phyloP scores from a whole-genome alignment of 805 yeast genomes.

The Saccharomycopsis sp. region DNA sequence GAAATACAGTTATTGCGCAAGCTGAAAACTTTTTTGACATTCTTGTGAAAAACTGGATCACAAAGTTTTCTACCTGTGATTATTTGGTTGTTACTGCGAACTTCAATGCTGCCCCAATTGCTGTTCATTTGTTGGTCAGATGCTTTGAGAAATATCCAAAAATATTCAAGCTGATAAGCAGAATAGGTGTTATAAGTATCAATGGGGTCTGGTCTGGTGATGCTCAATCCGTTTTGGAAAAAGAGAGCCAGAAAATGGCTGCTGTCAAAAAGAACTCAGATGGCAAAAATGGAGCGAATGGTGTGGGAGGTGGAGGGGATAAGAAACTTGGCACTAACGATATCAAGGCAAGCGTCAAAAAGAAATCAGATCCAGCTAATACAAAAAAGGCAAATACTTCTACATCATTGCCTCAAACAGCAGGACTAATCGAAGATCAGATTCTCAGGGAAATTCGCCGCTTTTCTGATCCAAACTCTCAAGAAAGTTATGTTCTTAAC shows the following conservation, averaged over 20 bases:
- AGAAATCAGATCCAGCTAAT: not conserved
- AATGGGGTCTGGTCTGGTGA: constrained; percentile 92
- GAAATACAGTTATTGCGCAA: constrained; percentile 79
- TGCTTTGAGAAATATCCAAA: constrained; percentile 52
- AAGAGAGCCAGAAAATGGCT: not conserved
- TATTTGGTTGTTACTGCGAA: constrained; percentile 72
- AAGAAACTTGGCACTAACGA: too few species aligned
- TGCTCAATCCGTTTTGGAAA: not conserved
- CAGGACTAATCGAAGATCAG: constrained; percentile 70
- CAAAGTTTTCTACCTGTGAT: constrained; percentile 33
- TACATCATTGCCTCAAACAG: constrained; percentile 42
- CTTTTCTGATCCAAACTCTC: constrained; percentile 69
- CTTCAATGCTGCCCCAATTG: constrained; percentile 92
- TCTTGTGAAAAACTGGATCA: constrained; percentile 30
- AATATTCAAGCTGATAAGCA: constrained; percentile 28
- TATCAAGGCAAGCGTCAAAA: too few species aligned
- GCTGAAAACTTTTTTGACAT: constrained; percentile 72
- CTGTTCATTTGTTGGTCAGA: constrained; percentile 64
- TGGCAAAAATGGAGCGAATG: not conserved
- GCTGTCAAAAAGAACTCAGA: not conserved
- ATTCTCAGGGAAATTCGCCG: constrained; percentile 79
- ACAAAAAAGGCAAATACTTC: not conserved
- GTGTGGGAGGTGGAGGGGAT: constrained; percentile 51
- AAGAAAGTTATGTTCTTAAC: constrained; percentile 60
- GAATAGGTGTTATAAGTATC: constrained; percentile 77